Base-by-base conservation (phyloP, 2,329 filamentous ascomycete genomes). In the Fusarium nurragi region DNA sequence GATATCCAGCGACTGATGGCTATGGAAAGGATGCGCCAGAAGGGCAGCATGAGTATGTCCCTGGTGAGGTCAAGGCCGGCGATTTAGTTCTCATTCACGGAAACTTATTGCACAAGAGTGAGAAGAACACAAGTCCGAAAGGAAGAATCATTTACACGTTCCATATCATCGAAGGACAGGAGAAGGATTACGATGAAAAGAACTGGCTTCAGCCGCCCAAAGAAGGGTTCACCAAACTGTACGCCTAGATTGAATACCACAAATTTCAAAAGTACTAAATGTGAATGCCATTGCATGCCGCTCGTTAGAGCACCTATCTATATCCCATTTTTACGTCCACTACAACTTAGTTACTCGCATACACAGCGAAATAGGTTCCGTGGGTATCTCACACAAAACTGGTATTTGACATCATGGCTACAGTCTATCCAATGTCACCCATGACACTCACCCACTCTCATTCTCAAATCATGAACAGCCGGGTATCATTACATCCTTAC, bases 101-200 rank as follows among this genome's bases (percentile, higher is more conserved):
- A 2, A 98, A 98, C 77, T 79, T 97, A 70, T 76, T 98, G 80
- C 95, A 99, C 79, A 97, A 97, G 86, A 97, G 94, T 75, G 93
- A 97, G 85, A 92, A 86, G 83, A 99, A 99, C 76, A 84, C 86
- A 54, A 97, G 94, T 75, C 79, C 84, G 65, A 94, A 92, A 82
- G 93, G 94, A 21, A 84, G 94, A 67, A 96, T 95, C 75, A 97
- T 97, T 51, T 99, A 98, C 78, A 98, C 95, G 0, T 99, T 98
- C 76, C 95, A 99, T 80, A 87, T 97, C 56, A 98, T 98, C 73
- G 95, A 98, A 79, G 91, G 90, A 0, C 86, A 90, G 19, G 84
- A 78, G 1, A 81, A 88, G 39, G 81, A 80, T 52, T 99, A 98
- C 77, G 95, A 98, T 77, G 85, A 85, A 78, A 84, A 84, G 78